Conservation (phyloP, 257 asterid genomes). For the Anisodus acutangulus region DNA sequence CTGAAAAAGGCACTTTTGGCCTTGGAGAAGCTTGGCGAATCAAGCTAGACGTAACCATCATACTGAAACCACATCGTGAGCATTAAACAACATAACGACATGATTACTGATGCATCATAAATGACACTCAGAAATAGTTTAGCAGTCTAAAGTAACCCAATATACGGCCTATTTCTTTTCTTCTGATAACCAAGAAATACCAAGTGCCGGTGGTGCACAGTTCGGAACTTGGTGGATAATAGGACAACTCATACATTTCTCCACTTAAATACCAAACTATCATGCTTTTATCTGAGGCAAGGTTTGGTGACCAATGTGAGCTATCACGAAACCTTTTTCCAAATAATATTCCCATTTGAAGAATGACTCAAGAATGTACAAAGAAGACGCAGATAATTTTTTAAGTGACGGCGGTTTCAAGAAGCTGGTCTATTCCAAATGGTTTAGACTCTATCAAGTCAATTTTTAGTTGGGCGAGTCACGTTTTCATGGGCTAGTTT, state of each 20-base stretch:
- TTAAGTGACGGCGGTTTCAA: not conserved
- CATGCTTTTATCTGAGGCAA: not conserved
- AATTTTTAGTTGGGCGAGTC: too few species aligned
- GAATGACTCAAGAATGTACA: conserved; percentile 1
- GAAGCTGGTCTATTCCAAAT: conserved; percentile 15
- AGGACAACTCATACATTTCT: not conserved
- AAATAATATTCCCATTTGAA: conserved; percentile 8
- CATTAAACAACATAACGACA: not conserved
- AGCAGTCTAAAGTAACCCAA: not conserved
- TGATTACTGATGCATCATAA: not conserved
- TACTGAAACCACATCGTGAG: not conserved
- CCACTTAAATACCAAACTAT: not conserved
- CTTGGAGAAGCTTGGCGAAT: too few species aligned
- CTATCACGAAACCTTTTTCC: not conserved
- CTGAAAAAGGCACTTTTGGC: too few species aligned
- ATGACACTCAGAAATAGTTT: not conserved
- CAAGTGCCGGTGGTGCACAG: not conserved
- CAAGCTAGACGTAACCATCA: not conserved
- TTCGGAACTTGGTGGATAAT: not conserved
- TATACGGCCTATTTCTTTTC: not conserved
- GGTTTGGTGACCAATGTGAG: not conserved
- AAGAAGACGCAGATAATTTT: not conserved
- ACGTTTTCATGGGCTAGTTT: too few species aligned
- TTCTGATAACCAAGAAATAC: not conserved
- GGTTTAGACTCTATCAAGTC: not conserved